Evolutionary conservation across 2,329 filamentous ascomycete species (phyloP), one percentile per base, ranked within the genome.

Genomic region (Pseudogymnoascus verrucosus): DNA sequence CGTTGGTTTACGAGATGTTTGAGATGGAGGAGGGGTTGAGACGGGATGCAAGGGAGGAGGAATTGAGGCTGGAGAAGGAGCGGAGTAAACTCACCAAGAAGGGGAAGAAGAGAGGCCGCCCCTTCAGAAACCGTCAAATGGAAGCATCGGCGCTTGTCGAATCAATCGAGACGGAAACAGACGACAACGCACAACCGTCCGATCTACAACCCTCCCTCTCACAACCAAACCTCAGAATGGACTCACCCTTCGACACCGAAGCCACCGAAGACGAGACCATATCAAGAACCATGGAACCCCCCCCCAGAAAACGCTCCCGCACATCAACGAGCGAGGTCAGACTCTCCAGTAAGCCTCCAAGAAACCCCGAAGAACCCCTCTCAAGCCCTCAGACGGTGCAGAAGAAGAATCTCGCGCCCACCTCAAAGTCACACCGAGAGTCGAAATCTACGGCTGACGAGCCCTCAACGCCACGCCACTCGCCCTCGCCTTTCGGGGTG

Each of bases 1-100:
- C 81, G 1, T 74, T 76, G 10, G 78, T 77, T 8, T 68, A 86
- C 2, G 85, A 88, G 70, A 77, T 84, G 0, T 88, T 80, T 76
- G 84, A 86, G 66, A 79, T 77, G 62, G 70, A 75, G 1, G 51
- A 57, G 28, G 28, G 1, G 6, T 34, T 12, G 4, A 19, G 16
- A 19, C 28, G 51, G 28, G 51, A 57, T 34, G 16, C n/a, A 2
- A 5, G 16, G 21, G 51, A 57, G 28, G 51, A 57, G 7, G 51
- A 57, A 4, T 31, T 34, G 16, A 14, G 16, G 28, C 26, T 19
- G 12, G 28, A 12, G 4, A 34, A n/a, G 31, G 28, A 12, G 10
- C 4, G 10, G 11, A 12, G 14, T 8, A 54, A 57, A 5, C 16
- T 57, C 4, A 57, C 28, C 2, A 57, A 34, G 28, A 57, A 57